Percentiles rank a stretch among this genome's conserved stretches.
Conservation (phyloP, 2,329 filamentous ascomycete genomes). For the Aspergillus brunneoviolaceus region DNA sequence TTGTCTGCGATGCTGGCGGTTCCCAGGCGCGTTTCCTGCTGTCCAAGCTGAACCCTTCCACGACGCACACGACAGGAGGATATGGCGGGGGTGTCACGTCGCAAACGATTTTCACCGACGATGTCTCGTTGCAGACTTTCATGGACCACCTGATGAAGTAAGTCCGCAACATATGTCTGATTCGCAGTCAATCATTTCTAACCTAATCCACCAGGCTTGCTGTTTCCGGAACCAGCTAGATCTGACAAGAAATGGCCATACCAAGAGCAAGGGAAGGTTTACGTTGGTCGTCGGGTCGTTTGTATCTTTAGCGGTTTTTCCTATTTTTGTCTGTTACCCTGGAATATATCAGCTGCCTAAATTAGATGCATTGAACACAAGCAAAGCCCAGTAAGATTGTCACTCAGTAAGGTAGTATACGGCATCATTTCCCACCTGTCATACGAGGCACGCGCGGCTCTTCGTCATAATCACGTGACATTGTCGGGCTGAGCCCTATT, state of each 20-base stretch:
- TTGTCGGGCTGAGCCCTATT: conserved; percentile 23
- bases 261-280: conserved; percentile 34
- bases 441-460: background rate
- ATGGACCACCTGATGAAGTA: conserved; percentile 99
- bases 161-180: conserved; percentile 35
- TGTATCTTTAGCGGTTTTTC: conserved; percentile 46
- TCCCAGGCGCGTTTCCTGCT: conserved; percentile 96
- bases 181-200: conserved; percentile 20
- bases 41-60: conserved; percentile 95
- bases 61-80: conserved; percentile 88
- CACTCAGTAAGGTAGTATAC: background rate
- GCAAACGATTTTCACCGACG: conserved; percentile 98
- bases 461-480: conserved; percentile 19
- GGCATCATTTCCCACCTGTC: background rate
- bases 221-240: conserved; percentile 52
- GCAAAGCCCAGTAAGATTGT: background rate
- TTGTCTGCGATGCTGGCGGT: conserved; percentile 96
- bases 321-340: conserved; percentile 22
- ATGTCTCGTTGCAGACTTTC: conserved; percentile 96
- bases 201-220: conserved; percentile 43
- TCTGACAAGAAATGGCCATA: conserved; percentile 33
- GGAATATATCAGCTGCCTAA: conserved; percentile 33
- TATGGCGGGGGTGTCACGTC: conserved; percentile 89
- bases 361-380: conserved; percentile 30
- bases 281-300: conserved; percentile 34